phyloP scores from a whole-genome alignment of 1,284 basidiomycete genomes.

The Rhodofomes roseus region DNA sequence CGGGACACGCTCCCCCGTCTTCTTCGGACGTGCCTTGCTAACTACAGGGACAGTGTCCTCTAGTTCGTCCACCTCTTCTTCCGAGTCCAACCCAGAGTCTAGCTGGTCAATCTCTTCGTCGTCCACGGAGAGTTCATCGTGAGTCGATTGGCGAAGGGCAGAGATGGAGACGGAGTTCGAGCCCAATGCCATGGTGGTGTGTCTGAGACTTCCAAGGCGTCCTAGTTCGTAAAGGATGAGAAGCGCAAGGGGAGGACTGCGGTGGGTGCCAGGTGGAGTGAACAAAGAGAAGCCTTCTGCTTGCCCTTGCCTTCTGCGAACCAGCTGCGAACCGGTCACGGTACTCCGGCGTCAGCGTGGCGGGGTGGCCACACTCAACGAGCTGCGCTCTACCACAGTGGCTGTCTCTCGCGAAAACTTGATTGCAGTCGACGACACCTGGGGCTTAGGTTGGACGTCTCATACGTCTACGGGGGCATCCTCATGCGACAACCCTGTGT shows the following conservation, averaged over 20 bases:
- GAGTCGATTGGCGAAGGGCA: not conserved
- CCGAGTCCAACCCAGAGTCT: conserved; percentile 50
- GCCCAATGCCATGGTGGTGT: conserved; percentile 1
- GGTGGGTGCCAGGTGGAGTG: not conserved
- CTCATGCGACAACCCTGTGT: too few relatives aligned
- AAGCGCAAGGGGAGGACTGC: not conserved
- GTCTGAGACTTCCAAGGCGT: not conserved
- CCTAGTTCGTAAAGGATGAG: not conserved
- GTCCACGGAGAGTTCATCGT: conserved; percentile 20
- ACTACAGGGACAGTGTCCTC: conserved; percentile 13
- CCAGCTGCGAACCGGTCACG: conserved; percentile 2
- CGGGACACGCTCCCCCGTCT: conserved; percentile 46
- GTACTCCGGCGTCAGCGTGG: conserved; percentile 2
- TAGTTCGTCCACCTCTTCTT: conserved; percentile 33
- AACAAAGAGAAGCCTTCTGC: too few relatives aligned
- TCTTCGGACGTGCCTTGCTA: conserved; percentile 30
- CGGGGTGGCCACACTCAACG: too few relatives aligned
- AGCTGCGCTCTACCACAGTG: too few relatives aligned
- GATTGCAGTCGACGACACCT: too few relatives aligned
- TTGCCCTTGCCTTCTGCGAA: too few relatives aligned
- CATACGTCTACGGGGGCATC: too few relatives aligned
- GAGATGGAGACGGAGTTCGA: not conserved
- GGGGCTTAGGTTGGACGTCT: too few relatives aligned
- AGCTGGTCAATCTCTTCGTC: conserved; percentile 62
- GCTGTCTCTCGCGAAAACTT: too few relatives aligned